Base-by-base conservation (phyloP, 2,329 filamentous ascomycete species). In the Fusarium brachygibbosum region DNA sequence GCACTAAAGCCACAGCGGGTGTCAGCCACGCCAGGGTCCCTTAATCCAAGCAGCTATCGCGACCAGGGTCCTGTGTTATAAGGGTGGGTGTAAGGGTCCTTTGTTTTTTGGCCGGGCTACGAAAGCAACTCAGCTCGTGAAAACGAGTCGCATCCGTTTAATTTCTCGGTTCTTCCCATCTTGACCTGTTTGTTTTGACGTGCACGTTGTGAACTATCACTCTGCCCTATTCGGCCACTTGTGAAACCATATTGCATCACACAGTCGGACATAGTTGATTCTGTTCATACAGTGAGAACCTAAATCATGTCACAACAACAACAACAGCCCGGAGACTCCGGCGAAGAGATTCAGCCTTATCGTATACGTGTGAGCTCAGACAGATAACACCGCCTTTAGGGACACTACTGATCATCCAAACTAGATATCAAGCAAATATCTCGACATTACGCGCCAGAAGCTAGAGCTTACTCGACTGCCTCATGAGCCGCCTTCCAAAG, bases 381-480 rank as follows among this genome's bases (percentile, higher is more conserved):
- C n/a, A 28, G 38, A 35, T n/a, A 23, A 14, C 19, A 31, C 16
- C 25, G 23, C 44, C 23, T 28, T 44, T 32, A 41, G 41, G 12
- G 13, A 45, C 10, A 51, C 60, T 73, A 72, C 78, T 82, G 58
- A 81, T 37, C 25, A 45, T 48, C 25, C 38, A 28, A 19, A 31
- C 37, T 51, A 91, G 89, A 86, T 92, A 17, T 91, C 89, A 4
- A 86, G 85, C 56, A 88, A 86, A 72, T 92, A 92, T 76, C 82
- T 92, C 2, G 86, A 91, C 45, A 82, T 92, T 63, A 92, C 90
- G 8, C 85, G 82, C 74, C 86, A 88, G 76, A 93, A 92, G 76
- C 82, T 92, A 12, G 87, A 91, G 73, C 82, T 91, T 45, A 89
- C 88, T 23, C 82, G 90, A 60, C 78, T 92, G 31, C 90, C 90